Base-by-base conservation (phyloP, 1,284 basidiomycete species). In the Hemileia vastatrix region DNA sequence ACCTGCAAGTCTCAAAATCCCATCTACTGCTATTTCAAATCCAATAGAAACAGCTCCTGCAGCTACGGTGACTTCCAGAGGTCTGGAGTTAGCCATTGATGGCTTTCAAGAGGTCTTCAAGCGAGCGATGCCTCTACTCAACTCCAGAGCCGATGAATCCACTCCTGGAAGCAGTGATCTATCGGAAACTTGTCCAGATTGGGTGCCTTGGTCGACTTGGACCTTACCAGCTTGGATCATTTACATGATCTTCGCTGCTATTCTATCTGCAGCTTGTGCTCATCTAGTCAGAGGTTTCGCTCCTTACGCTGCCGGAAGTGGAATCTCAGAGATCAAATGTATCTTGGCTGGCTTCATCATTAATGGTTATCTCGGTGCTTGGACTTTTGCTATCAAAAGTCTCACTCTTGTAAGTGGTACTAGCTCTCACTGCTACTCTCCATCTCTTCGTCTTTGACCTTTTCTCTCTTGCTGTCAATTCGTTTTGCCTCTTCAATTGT, bases 291-390 rank as follows among this genome's bases (percentile, higher is more conserved):
- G 84, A 56, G 84, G 84, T 3, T 84, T 94, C 71, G 92, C 94
- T 2, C 92, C 86, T 57, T 95, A 95, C 76, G 92, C 94, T 6
- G 94, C 94, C 6, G 94, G 95, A 3, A 95, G 92, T 65, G 95
- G 94, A 60, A 98, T 98, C 64, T 90, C 91, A 27, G 94, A 98
- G 77, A 97, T 98, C 78, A 98, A 98, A 74, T 96, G 92, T 76
- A 97, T 97, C 69, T 79, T 98, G 19, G 89, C 89, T 4, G 94
- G 94, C 1, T 98, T 98, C 77, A 83, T 92, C 71, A 96, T 98
- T 86, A 86, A 94, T 76, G 91, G 91, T 0, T 98, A 88, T 74
- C 81, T 98, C 45, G 87, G 90, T 8, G 84, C 87, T 64, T 84
- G 86, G 77, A 97, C 94, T 0, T 86, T 97, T 67, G 80, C 85